Conservation (phyloP, 2,329 filamentous ascomycete genomes). For the Chrysosporium keratinophilum region DNA sequence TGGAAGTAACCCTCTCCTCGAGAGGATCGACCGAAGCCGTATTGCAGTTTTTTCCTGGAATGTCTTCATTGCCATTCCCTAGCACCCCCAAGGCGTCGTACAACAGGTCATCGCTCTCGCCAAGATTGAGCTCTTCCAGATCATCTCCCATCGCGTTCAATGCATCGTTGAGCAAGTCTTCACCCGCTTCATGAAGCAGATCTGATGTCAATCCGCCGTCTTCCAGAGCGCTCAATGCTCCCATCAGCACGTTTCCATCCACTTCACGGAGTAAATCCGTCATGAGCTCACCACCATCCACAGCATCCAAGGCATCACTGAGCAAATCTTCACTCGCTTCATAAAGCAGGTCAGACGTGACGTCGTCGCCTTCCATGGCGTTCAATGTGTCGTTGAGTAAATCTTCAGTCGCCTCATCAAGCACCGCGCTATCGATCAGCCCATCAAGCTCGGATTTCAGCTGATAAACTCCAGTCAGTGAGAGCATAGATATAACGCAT, state of each 20-base stretch:
- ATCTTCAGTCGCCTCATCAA: neutral
- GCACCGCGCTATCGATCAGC: neutral
- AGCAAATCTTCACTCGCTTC: conserved; percentile 4
- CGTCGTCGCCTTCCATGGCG: neutral
- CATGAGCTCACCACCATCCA: neutral
- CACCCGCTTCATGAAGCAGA: neutral
- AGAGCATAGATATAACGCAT: neutral
- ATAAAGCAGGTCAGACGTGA: neutral
- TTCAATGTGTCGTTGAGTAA: conserved; percentile 1
- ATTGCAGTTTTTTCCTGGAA: neutral
- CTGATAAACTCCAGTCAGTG: neutral
- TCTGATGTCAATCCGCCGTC: neutral
- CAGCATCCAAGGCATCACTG: conserved; percentile 5
- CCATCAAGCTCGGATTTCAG: neutral
- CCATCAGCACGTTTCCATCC: conserved; percentile 4
- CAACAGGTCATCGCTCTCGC: neutral
- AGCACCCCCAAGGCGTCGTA: conserved; percentile 1
- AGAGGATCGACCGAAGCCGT: conserved; percentile 16
- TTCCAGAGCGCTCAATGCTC: conserved; percentile 3
- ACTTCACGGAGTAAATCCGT: neutral
- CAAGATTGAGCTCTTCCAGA: conserved; percentile 15
- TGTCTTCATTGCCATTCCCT: neutral
- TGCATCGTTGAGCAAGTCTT: conserved; percentile 10
- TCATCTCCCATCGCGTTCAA: conserved; percentile 2
- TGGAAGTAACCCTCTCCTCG: conserved; percentile 20